phyloP scores from a whole-genome alignment of 495 filamentous ascomycete genomes.

The Baudoinia panamericana region DNA sequence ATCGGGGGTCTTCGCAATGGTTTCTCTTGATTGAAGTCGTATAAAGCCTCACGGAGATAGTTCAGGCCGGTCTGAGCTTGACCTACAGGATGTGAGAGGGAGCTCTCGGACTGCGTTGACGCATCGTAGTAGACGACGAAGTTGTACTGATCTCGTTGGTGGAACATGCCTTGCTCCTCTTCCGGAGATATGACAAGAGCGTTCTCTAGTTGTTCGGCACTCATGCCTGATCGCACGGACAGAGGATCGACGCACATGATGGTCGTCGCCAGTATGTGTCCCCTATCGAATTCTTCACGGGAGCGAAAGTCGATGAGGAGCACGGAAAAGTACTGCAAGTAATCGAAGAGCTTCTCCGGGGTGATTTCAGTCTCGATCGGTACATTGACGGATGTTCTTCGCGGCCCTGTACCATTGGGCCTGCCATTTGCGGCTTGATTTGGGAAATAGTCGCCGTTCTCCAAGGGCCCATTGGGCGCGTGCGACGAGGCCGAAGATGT shows the following conservation, averaged over 20 bases:
- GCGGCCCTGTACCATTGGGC: not conserved
- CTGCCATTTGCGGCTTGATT: not conserved
- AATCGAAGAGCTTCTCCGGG: constrained; percentile 50
- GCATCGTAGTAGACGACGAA: constrained; percentile 86
- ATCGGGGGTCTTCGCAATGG: constrained; percentile 55
- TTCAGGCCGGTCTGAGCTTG: constrained; percentile 46
- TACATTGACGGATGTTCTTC: constrained; percentile 37
- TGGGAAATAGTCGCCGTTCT: constrained; percentile 28
- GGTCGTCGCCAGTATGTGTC: constrained; percentile 69
- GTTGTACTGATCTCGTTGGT: constrained; percentile 65
- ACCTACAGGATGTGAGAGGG: constrained; percentile 21
- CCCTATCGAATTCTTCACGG: constrained; percentile 70
- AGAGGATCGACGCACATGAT: constrained; percentile 90
- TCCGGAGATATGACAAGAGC: constrained; percentile 68
- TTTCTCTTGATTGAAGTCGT: constrained; percentile 70
- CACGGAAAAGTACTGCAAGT: constrained; percentile 47
- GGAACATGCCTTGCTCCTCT: constrained; percentile 58
- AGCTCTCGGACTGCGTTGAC: constrained; percentile 39
- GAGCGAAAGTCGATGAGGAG: constrained; percentile 76
- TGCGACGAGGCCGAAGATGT: constrained; percentile 12
- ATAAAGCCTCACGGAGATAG: constrained; percentile 63
- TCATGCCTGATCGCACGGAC: constrained; percentile 58
- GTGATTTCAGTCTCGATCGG: constrained; percentile 51
- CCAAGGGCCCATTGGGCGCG: constrained; percentile 20
- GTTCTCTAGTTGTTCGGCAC: constrained; percentile 72